Conservation (phyloP, 305 asterid species). For the Fraxinus dipetala region DNA sequence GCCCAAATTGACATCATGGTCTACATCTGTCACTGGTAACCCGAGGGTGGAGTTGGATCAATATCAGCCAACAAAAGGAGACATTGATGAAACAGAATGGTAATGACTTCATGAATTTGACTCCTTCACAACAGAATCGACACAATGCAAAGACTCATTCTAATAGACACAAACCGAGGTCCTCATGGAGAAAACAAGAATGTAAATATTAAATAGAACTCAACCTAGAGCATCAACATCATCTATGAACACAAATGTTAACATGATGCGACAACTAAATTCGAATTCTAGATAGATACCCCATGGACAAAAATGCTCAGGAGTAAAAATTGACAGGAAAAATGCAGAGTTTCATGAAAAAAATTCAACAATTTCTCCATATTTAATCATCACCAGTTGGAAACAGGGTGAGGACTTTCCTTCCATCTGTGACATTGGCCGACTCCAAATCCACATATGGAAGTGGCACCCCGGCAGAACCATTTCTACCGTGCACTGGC, state of each 20-base stretch:
- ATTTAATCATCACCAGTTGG: slow-evolving; percentile 45
- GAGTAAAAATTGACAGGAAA: slow-evolving; percentile 9
- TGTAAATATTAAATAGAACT: not conserved
- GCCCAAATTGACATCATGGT: slow-evolving; percentile 32
- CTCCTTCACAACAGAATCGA: slow-evolving; percentile 13
- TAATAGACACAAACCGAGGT: not conserved
- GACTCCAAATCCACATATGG: slow-evolving; percentile 42
- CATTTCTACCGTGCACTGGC: slow-evolving; percentile 27
- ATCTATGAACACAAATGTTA: slow-evolving; percentile 22
- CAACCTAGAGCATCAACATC: slow-evolving; percentile 16
- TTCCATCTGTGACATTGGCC: slow-evolving; percentile 33
- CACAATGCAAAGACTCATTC: slow-evolving; percentile 10
- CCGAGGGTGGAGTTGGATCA: not conserved
- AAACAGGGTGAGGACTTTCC: slow-evolving; percentile 50
- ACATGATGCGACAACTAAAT: slow-evolving; percentile 15
- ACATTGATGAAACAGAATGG: not conserved
- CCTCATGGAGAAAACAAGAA: not conserved
- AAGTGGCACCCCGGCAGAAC: slow-evolving; percentile 32
- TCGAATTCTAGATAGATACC: slow-evolving; percentile 24
- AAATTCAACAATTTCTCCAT: slow-evolving; percentile 22
- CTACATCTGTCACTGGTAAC: slow-evolving; percentile 25
- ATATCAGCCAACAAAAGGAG: slow-evolving; percentile 11
- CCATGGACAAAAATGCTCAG: slow-evolving; percentile 5
- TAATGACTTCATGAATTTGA: not conserved
- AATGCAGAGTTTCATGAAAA: slow-evolving; percentile 7